Evolutionary conservation across 805 yeast species (phyloP), one percentile per base, ranked within the genome.

Genomic region (Allodekkera sacchari): DNA sequence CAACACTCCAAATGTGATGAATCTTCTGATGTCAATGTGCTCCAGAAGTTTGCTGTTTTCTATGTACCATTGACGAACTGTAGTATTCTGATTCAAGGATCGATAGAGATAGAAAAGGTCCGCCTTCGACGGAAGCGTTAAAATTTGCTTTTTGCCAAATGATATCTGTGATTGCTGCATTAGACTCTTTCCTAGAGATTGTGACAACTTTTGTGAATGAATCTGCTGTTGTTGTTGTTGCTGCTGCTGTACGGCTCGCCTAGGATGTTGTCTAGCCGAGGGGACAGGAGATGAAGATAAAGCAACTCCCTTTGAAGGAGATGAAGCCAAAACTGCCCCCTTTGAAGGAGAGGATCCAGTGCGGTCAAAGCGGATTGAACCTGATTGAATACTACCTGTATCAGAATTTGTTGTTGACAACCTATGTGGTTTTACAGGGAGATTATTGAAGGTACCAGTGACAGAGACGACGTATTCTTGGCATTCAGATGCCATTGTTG

Each of bases 1-100:
- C 16, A 84, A 61, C 3, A 84, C 68, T 1, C 99, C 99, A 63
- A 88, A 92, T 13, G 87, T 74, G 14, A 92, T 63, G 44, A 92
- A 83, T 33, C 94, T 61, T 40, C 97, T 66, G 4, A 92, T 63
- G 53, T 92, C 99, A 25, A 94, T 74, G 40, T 75, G 68, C 18
- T 59, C 53, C 12, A 92, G 59, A 4, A 60, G 56, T 28, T 69
- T 68, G 24, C 62, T 63, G 48, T 92, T 78, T 36, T 74, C 81
- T 17, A 66, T 47, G 50, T 75, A 83, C 97, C 98, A 94, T 16
- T 80, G 83, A 38, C 75, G 75, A 8, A 92, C 63, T 0, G 83
- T 68, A 25, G 70, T 73, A 1, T 94, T 92, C 40, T 81, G 94
- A 38, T 78, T 79, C 36, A 92, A 63, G 2, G 87, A 75, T 30